phyloP scores from a whole-genome alignment of 2,329 filamentous ascomycete species.

The Pochonia chlamydosporia region DNA sequence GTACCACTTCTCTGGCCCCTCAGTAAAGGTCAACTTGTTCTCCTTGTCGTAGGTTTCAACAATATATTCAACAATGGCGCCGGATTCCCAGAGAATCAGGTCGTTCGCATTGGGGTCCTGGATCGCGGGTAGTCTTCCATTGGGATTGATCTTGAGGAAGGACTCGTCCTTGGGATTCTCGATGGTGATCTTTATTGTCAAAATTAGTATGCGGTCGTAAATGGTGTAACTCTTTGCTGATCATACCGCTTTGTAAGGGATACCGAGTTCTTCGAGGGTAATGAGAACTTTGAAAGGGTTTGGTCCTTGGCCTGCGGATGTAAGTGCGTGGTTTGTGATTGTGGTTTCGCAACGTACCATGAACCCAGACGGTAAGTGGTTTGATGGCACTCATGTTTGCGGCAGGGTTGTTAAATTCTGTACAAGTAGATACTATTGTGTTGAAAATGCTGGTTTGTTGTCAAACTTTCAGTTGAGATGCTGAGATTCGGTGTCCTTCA shows the following conservation, averaged over 20 bases:
- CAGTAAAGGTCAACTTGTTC: conserved; percentile 19
- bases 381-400: conserved; percentile 11
- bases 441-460: too few relatives aligned
- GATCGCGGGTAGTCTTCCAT: conserved; percentile 27
- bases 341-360: conserved; percentile 5
- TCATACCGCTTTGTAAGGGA: conserved; percentile 28
- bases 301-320: conserved; percentile 17
- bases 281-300: conserved; percentile 28
- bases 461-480: too few relatives aligned
- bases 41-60: conserved; percentile 23
- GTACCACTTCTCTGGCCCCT: conserved; percentile 21
- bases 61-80: conserved; percentile 25
- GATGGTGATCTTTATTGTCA: conserved; percentile 17
- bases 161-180: conserved; percentile 19
- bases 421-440: too few relatives aligned
- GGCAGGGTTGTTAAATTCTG: too few relatives aligned
- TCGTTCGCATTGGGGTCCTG: conserved; percentile 28
- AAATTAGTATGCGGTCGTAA: too few relatives aligned
- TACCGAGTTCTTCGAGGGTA: conserved; percentile 28
- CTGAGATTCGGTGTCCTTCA: too few relatives aligned
- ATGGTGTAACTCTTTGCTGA: too few relatives aligned
- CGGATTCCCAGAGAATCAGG: conserved; percentile 18
- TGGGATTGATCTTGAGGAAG: conserved; percentile 25
- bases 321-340: background rate
- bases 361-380: conserved; percentile 14